Evolutionary conservation across 495 filamentous ascomycete species (phyloP).

Genomic region (Talaromyces wortmannii): DNA sequence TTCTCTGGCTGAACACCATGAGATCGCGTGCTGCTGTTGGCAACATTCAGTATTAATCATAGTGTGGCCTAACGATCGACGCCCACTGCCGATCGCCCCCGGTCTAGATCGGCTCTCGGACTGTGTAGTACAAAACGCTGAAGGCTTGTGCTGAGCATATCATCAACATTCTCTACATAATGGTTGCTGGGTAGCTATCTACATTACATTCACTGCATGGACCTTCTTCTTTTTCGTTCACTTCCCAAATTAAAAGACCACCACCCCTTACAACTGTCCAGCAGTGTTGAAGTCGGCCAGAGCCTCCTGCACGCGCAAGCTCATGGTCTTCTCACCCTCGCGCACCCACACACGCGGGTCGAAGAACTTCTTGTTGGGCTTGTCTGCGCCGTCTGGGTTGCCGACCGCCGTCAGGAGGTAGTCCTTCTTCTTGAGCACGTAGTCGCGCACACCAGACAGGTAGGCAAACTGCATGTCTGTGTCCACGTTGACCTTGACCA

Average conservation of each 20-base stretch:
- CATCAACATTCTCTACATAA: neutral
- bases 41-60: too few species aligned
- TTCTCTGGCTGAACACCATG: too few species aligned
- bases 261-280: slow-evolving; percentile 73
- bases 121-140: too few species aligned
- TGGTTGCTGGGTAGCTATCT: neutral
- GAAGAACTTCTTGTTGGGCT: slow-evolving; percentile 99
- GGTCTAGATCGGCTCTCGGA: too few species aligned
- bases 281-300: slow-evolving; percentile 90
- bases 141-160: neutral
- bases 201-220: neutral
- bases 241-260: neutral
- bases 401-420: slow-evolving; percentile 81
- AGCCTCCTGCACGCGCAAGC: slow-evolving; percentile 66
- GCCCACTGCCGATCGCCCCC: too few species aligned
- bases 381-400: slow-evolving; percentile 91
- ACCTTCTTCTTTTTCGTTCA: neutral
- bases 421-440: slow-evolving; percentile 89
- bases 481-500: slow-evolving; percentile 94
- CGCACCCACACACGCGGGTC: slow-evolving; percentile 72
- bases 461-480: slow-evolving; percentile 71
- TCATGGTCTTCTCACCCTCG: slow-evolving; percentile 97
- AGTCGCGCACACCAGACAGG: slow-evolving; percentile 85
- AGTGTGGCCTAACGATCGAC: too few species aligned
- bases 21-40: too few species aligned